Percentiles rank a stretch among this genome's conserved stretches.
These are phyloP conservation scores for Santalum album DNA, from an alignment of 164 flowering plant species.

Conservation along the genomic window DNA sequence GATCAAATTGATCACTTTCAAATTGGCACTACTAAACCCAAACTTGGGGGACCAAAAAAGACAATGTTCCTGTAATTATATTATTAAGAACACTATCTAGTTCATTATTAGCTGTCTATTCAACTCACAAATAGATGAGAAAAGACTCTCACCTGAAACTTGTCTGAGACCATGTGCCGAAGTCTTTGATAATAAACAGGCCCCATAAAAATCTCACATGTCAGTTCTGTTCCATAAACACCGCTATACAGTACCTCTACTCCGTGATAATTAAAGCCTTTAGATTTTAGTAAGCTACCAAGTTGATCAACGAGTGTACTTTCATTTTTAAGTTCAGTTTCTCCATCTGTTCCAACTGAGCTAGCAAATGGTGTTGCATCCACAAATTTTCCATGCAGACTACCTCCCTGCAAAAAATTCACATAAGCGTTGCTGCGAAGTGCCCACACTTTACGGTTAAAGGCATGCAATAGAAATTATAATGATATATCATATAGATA, in stretches of 20 bases:
- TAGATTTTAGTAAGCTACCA: constrained; percentile 44
- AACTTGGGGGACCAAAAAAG: too few relatives aligned
- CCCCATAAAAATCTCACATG: constrained; percentile 93
- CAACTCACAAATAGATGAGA: too few relatives aligned
- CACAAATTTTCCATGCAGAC: constrained; percentile 69
- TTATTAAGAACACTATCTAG: too few relatives aligned
- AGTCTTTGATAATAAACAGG: constrained; percentile 95
- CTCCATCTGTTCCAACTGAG: constrained; percentile 25
- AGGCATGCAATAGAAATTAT: too few relatives aligned
- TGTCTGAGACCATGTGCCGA: constrained; percentile 97
- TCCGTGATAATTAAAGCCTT: constrained; percentile 85
- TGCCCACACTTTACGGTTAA: too few relatives aligned
- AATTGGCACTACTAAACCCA: too few relatives aligned
- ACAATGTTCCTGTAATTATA: too few relatives aligned
- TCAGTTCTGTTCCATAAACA: constrained; percentile 72
- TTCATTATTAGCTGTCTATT: too few relatives aligned
- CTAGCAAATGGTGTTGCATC: constrained; percentile 86
- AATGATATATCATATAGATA: too few relatives aligned
- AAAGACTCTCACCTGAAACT: constrained; percentile 54
- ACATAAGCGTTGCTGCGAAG: too few relatives aligned
- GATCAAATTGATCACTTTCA: too few relatives aligned
- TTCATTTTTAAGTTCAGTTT: constrained; percentile 19
- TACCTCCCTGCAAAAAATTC: constrained; percentile 52
- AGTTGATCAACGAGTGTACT: constrained; percentile 74
- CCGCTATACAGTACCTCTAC: constrained; percentile 84